Conservation (phyloP, 1,284 basidiomycete genomes). For the Irpex sp. region DNA sequence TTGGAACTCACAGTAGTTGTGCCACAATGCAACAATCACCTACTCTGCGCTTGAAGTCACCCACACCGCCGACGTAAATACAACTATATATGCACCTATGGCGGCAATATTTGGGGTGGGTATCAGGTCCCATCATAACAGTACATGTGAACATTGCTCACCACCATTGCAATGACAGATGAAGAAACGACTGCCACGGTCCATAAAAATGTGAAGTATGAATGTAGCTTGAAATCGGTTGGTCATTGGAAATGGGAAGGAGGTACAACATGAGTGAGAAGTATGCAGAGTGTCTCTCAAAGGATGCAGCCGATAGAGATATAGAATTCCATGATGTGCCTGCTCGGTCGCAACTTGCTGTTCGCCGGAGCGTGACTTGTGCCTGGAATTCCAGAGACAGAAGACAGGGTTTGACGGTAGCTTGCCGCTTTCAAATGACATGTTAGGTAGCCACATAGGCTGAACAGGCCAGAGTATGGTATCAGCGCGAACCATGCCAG, state of each 20-base stretch:
- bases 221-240: not conserved
- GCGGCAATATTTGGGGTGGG: not conserved
- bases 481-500: too few species aligned
- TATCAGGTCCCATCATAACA: not conserved
- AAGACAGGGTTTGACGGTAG: too few species aligned
- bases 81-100: conserved; percentile 1
- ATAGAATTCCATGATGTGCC: too few species aligned
- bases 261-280: not conserved
- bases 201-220: not conserved
- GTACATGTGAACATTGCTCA: not conserved
- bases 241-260: not conserved
- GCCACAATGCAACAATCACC: not conserved
- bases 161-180: not conserved
- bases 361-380: too few species aligned
- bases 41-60: not conserved
- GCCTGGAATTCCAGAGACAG: too few species aligned
- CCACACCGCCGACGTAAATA: not conserved
- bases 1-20: not conserved
- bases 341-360: too few species aligned
- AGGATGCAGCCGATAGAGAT: not conserved
- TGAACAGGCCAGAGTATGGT: too few species aligned
- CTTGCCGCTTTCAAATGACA: too few species aligned
- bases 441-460: too few species aligned
- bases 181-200: not conserved
- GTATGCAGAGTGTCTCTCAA: not conserved